Conservation (phyloP, 163 green algal species). For the Chloromonas sp. region DNA sequence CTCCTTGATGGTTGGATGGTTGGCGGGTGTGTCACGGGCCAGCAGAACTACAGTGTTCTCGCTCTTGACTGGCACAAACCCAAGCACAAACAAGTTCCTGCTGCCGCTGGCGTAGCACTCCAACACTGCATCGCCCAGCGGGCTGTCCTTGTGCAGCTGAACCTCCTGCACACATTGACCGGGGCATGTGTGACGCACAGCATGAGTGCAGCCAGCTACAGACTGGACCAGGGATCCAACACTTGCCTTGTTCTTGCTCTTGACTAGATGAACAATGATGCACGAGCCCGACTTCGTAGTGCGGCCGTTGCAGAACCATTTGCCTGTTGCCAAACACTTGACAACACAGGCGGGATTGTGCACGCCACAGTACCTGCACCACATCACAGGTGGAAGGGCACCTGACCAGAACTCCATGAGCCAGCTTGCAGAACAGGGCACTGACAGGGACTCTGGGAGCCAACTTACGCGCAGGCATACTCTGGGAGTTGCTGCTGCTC, state of each 20-base stretch:
- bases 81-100: conserved; percentile 93
- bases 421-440: too few relatives aligned
- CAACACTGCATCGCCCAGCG: conserved; percentile 88
- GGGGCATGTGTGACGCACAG: not conserved
- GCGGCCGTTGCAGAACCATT: conserved; percentile 98
- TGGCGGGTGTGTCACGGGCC: conserved; percentile 69
- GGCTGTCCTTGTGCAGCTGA: conserved; percentile 84
- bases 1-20: conserved; percentile 75
- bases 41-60: conserved; percentile 75
- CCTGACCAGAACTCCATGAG: too few relatives aligned
- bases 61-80: conserved; percentile 83
- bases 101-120: conserved; percentile 92
- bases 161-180: conserved; percentile 59
- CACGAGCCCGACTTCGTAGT: conserved; percentile 71
- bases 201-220: not conserved
- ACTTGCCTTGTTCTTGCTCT: conserved; percentile 14
- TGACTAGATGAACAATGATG: conserved; percentile 93
- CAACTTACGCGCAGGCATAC: conserved; percentile 67
- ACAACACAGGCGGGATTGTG: conserved; percentile 85
- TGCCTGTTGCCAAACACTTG: conserved; percentile 84
- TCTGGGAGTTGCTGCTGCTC: conserved; percentile 46
- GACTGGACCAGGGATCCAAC: not conserved
- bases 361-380: conserved; percentile 87
- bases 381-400: too few relatives aligned
- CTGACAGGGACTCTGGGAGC: too few relatives aligned